A percentile compares a stretch with the other conserved stretches of the same genome.
Conservation (phyloP, 495 filamentous ascomycete species). For the Neurospora hispaniola region DNA sequence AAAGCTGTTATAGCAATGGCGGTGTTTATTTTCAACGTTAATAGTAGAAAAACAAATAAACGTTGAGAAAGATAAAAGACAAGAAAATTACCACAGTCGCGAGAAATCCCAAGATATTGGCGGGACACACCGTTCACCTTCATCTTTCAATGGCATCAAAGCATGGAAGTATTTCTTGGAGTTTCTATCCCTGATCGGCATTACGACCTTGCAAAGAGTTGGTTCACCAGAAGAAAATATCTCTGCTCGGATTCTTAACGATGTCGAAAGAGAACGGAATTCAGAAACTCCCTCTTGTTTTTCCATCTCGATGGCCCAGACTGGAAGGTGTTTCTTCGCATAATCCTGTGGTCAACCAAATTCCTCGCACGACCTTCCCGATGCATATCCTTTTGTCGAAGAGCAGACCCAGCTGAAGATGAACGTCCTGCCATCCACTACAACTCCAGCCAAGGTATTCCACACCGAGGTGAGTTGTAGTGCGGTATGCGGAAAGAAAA, state of each 20-base stretch:
- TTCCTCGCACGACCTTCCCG: neutral
- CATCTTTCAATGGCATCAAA: neutral
- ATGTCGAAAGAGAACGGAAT: neutral
- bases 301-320: neutral
- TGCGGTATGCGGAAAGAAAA: neutral
- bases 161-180: neutral
- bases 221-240: neutral
- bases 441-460: neutral
- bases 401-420: neutral
- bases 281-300: neutral
- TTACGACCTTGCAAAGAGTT: neutral
- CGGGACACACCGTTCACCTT: neutral
- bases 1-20: neutral
- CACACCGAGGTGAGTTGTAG: neutral
- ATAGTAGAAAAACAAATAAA: too few species aligned
- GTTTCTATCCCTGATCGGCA: neutral
- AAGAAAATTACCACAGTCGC: too few species aligned
- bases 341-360: too few species aligned
- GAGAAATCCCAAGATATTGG: neutral
- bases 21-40: too few species aligned
- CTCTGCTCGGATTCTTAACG: neutral
- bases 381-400: neutral
- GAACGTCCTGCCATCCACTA: neutral
- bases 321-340: neutral
- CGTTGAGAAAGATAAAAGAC: too few species aligned